A percentile compares a stretch with the other conserved stretches of the same genome.
phyloP scores from a whole-genome alignment of 495 filamentous ascomycete genomes.

The Pyronema domesticum region DNA sequence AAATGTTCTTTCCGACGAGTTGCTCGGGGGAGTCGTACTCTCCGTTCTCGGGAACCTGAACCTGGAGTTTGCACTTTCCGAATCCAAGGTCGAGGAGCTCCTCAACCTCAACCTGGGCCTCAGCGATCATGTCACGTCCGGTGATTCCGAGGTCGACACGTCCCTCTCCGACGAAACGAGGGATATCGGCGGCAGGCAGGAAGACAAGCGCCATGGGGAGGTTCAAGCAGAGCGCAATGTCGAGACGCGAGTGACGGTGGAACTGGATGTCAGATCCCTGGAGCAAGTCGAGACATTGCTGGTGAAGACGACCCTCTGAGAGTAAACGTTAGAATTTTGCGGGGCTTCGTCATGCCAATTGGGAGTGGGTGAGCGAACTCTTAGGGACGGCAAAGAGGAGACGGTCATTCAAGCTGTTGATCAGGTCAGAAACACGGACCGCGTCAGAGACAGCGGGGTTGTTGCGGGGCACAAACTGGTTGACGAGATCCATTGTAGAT shows the following conservation, averaged over 20 bases:
- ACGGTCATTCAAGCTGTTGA: conserved; percentile 63
- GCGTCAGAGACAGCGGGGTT: background rate
- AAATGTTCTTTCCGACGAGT: conserved; percentile 82
- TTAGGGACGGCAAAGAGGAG: conserved; percentile 94
- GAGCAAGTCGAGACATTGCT: conserved; percentile 71
- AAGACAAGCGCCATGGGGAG: conserved; percentile 89
- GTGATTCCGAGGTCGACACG: conserved; percentile 90
- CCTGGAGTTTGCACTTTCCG: conserved; percentile 78
- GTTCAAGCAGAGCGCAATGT: conserved; percentile 93
- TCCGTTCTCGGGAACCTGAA: conserved; percentile 85
- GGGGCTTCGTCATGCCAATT: background rate
- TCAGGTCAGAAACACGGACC: conserved; percentile 1
- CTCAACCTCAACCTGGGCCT: conserved; percentile 60
- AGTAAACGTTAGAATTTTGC: background rate
- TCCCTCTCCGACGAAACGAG: conserved; percentile 88
- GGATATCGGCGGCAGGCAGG: conserved; percentile 91
- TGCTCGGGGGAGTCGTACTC: conserved; percentile 47
- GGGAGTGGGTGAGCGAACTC: conserved; percentile 41
- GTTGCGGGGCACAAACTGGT: conserved; percentile 45
- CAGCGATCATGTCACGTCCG: conserved; percentile 75
- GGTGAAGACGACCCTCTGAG: conserved; percentile 77
- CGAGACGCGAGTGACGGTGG: conserved; percentile 73
- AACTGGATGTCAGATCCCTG: conserved; percentile 92
- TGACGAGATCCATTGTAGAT: conserved; percentile 58
- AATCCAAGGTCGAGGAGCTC: conserved; percentile 68